These are phyloP conservation scores for Phytopythium kandeliae DNA, from an alignment of 352 stramenopile genomes.

Conservation along the genomic window DNA sequence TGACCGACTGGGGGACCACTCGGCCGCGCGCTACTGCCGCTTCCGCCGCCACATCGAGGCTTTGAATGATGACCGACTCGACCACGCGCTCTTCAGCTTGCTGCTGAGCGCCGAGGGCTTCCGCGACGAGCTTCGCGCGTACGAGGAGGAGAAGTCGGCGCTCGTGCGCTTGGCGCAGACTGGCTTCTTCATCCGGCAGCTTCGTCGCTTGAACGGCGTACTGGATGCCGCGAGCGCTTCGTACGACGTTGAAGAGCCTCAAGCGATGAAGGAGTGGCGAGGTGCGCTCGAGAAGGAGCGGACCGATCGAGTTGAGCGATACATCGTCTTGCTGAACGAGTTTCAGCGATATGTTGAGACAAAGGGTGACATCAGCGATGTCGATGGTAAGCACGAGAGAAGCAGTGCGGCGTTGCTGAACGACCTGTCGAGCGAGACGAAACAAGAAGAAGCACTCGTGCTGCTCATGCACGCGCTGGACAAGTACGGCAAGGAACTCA, in stretches of 20 bases:
- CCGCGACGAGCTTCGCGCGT: neutral
- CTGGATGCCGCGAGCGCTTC: neutral
- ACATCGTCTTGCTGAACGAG: neutral
- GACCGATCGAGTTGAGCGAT: neutral
- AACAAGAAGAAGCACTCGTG: neutral
- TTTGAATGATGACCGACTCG: neutral
- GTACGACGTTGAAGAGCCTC: neutral
- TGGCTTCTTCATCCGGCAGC: neutral
- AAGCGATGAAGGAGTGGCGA: neutral
- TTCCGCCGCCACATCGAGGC: neutral
- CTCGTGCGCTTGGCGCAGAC: neutral
- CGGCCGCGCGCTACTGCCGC: slow-evolving; percentile 1
- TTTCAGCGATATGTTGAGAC: neutral
- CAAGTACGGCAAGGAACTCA: neutral
- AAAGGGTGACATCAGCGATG: too few relatives aligned
- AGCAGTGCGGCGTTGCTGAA: too few relatives aligned
- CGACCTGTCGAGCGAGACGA: too few relatives aligned
- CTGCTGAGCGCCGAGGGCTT: neutral
- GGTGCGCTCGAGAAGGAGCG: neutral
- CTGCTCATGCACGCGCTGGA: neutral
- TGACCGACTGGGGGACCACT: neutral
- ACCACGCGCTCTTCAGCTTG: neutral
- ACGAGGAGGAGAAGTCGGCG: neutral
- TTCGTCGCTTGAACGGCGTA: neutral
- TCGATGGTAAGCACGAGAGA: too few relatives aligned